Evolutionary conservation across 2,329 filamentous ascomycete species (phyloP).

Genomic region (Trichoderma sp.): DNA sequence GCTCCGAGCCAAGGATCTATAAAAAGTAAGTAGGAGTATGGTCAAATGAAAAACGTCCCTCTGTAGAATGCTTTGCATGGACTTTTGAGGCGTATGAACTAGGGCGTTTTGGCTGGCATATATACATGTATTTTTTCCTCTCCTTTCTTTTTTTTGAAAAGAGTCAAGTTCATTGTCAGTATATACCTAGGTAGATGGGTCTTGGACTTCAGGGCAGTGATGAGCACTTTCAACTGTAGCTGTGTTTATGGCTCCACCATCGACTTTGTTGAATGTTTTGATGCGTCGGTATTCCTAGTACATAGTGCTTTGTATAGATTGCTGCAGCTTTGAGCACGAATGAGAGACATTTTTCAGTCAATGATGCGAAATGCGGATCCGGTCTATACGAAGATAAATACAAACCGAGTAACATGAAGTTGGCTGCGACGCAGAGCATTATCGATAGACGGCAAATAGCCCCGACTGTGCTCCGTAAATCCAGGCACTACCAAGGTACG

Average conservation of each 20-base stretch:
- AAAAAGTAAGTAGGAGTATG: background rate
- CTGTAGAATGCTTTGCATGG: conserved; percentile 7
- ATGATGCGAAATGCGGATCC: background rate
- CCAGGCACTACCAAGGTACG: background rate
- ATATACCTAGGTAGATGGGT: background rate
- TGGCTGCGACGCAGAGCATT: background rate
- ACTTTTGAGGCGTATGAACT: conserved; percentile 21
- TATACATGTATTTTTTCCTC: background rate
- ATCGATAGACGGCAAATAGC: background rate
- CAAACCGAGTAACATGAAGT: background rate
- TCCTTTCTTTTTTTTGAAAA: background rate
- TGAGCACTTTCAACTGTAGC: background rate
- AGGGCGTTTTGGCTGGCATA: conserved; percentile 26
- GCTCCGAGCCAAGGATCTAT: conserved; percentile 67
- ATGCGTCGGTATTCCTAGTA: background rate
- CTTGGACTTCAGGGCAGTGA: background rate
- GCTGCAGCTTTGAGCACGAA: background rate
- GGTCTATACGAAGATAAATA: background rate
- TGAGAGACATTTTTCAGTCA: background rate
- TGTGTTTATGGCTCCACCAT: background rate
- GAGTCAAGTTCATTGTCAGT: background rate
- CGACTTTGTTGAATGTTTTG: background rate
- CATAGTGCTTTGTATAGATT: background rate
- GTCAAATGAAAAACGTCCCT: background rate
- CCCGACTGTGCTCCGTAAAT: background rate